A percentile compares a stretch with the other conserved stretches of the same genome.
phyloP scores from a whole-genome alignment of 2,329 filamentous ascomycete genomes.

The Penicillium sp. region DNA sequence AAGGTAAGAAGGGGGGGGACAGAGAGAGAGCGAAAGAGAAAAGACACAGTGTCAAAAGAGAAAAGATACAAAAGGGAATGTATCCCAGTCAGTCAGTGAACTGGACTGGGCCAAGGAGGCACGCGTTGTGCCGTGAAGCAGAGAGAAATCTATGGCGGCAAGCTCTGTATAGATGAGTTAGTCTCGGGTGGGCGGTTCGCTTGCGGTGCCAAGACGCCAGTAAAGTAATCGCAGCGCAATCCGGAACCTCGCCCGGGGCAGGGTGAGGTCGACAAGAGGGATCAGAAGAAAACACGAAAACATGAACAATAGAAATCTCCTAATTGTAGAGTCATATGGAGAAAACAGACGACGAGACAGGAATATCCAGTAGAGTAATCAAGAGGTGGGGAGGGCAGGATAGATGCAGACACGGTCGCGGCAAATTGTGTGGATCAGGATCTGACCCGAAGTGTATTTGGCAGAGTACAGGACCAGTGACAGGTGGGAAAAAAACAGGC shows the following conservation, averaged over 20 bases:
- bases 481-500: slow-evolving; percentile 7
- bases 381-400: slow-evolving; percentile 8
- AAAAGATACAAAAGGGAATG: slow-evolving; percentile 4
- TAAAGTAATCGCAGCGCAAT: slow-evolving; percentile 21
- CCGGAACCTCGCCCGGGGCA: slow-evolving; percentile 7
- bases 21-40: neutral
- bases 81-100: neutral
- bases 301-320: neutral
- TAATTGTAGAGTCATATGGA: neutral
- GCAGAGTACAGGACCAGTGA: slow-evolving; percentile 10
- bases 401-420: slow-evolving; percentile 27
- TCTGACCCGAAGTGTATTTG: slow-evolving; percentile 26
- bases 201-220: slow-evolving; percentile 38
- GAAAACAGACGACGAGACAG: neutral
- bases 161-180: slow-evolving; percentile 34
- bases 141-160: slow-evolving; percentile 11
- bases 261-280: slow-evolving; percentile 14
- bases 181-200: slow-evolving; percentile 33
- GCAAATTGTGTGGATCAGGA: slow-evolving; percentile 31
- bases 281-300: slow-evolving; percentile 6
- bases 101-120: neutral
- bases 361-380: neutral
- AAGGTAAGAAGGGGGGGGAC: neutral
- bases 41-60: neutral
- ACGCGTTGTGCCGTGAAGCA: slow-evolving; percentile 9